Percentiles rank a stretch among this genome's conserved stretches.
Conservation (phyloP, 345 rosid genomes). For the Brassica rapa region DNA sequence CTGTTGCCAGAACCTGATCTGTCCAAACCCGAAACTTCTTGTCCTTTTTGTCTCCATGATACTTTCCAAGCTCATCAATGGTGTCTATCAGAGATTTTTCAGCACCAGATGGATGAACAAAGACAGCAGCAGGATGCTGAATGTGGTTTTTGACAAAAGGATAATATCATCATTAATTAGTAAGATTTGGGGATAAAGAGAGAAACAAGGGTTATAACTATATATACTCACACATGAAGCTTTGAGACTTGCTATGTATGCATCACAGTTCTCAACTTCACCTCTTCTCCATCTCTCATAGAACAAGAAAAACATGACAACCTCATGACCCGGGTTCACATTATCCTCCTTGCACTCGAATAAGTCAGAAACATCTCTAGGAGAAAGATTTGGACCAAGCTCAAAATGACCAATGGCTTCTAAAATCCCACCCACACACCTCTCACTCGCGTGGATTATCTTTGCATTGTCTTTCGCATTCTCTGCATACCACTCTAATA, state of each 20-base stretch:
- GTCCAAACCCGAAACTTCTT: conserved; percentile 75
- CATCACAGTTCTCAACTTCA: conserved; percentile 69
- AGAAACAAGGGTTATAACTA: not conserved
- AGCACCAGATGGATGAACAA: conserved; percentile 73
- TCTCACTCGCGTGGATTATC: conserved; percentile 72
- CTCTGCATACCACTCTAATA: conserved; percentile 81
- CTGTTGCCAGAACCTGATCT: conserved; percentile 59
- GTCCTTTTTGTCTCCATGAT: conserved; percentile 73
- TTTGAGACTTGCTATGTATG: conserved; percentile 58
- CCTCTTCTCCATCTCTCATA: conserved; percentile 92
- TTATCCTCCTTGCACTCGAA: conserved; percentile 33
- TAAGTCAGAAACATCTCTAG: conserved; percentile 68
- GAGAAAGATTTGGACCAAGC: conserved; percentile 78
- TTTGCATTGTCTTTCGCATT: conserved; percentile 76
- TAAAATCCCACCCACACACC: conserved; percentile 86
- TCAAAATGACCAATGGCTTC: conserved; percentile 87
- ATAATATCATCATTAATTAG: not conserved
- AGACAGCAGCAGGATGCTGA: conserved; percentile 61
- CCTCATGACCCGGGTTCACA: conserved; percentile 50
- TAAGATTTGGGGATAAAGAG: not conserved
- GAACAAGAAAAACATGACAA: conserved; percentile 71
- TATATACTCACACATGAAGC: conserved; percentile 65
- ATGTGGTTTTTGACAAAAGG: not conserved
- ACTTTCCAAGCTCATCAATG: conserved; percentile 53
- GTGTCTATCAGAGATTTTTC: conserved; percentile 62